phyloP scores from a whole-genome alignment of 139 green algal species.

The Pleodorina starrii region DNA sequence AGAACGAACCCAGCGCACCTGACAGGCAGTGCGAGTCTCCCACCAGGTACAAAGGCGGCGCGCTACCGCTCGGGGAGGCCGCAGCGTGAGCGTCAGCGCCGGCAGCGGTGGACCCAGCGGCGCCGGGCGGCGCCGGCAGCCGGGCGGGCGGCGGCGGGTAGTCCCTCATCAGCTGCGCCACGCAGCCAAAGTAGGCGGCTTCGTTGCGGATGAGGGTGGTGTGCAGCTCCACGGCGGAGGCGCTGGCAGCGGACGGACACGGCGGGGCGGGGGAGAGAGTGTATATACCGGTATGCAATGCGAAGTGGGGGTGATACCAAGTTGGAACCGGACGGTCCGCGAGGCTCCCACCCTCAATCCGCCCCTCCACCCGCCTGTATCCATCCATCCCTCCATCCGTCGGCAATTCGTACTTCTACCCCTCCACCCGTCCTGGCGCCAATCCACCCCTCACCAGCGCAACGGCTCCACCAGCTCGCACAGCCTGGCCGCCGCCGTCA shows the following conservation, averaged over 20 bases:
- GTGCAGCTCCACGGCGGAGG: slow-evolving; percentile 74
- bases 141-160: slow-evolving; percentile 25
- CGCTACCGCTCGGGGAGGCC: not conserved
- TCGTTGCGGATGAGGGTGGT: slow-evolving; percentile 88
- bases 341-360: not conserved
- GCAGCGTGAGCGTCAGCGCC: not conserved
- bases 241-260: not conserved
- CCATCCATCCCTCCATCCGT: too few relatives aligned
- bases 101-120: not conserved
- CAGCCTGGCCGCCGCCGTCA: slow-evolving; percentile 45
- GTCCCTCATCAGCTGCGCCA: slow-evolving; percentile 70
- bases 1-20: slow-evolving; percentile 57
- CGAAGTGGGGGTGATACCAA: too few relatives aligned
- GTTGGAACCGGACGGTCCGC: not conserved
- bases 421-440: too few relatives aligned
- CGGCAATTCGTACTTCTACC: too few relatives aligned
- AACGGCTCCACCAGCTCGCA: slow-evolving; percentile 26
- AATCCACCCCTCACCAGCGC: not conserved
- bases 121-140: not conserved
- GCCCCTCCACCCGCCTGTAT: too few relatives aligned
- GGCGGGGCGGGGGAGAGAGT: not conserved
- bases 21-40: slow-evolving; percentile 85
- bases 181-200: slow-evolving; percentile 84
- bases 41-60: slow-evolving; percentile 63
- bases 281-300: not conserved